Percentiles rank a stretch among this genome's conserved stretches.
These are phyloP conservation scores for Hibiscus mutabilis DNA, from an alignment of 345 rosid species.

Conservation along the genomic window DNA sequence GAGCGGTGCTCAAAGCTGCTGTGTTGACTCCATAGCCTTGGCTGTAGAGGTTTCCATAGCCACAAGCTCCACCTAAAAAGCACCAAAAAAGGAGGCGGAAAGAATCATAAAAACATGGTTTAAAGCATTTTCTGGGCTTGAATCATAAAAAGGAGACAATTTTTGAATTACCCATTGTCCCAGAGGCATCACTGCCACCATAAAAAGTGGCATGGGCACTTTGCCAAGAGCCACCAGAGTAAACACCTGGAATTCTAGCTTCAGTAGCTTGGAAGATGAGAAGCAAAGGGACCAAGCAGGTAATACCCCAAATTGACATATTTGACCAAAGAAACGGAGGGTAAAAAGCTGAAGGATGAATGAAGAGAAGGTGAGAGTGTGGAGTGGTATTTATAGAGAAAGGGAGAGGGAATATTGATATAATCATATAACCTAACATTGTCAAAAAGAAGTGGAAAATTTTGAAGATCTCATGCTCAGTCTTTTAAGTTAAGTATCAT, in stretches of 20 bases:
- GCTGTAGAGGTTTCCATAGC: conserved; percentile 60
- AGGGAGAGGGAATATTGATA: background rate
- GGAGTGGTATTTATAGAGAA: conserved; percentile 35
- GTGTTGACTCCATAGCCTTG: conserved; percentile 64
- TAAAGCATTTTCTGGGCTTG: background rate
- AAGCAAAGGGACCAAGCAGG: conserved; percentile 13
- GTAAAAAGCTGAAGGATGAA: background rate
- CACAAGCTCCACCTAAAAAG: conserved; percentile 54
- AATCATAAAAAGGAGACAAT: background rate
- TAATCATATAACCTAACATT: conserved; percentile 4
- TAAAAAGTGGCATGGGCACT: conserved; percentile 90
- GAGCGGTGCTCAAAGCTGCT: conserved; percentile 73
- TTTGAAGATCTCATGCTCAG: background rate
- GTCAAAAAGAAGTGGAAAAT: conserved; percentile 19
- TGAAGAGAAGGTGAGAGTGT: conserved; percentile 17
- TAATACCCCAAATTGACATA: conserved; percentile 19
- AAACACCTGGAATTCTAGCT: conserved; percentile 54
- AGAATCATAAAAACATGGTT: background rate
- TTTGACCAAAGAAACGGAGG: background rate
- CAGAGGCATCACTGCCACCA: conserved; percentile 84
- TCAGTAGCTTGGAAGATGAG: conserved; percentile 22
- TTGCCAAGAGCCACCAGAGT: conserved; percentile 59
- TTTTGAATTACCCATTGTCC: conserved; percentile 60
- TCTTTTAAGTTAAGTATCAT: no score
- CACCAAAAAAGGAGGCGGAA: no score